Base-by-base conservation (phyloP, 2,329 filamentous ascomycete species). In the Fusarium albidum region DNA sequence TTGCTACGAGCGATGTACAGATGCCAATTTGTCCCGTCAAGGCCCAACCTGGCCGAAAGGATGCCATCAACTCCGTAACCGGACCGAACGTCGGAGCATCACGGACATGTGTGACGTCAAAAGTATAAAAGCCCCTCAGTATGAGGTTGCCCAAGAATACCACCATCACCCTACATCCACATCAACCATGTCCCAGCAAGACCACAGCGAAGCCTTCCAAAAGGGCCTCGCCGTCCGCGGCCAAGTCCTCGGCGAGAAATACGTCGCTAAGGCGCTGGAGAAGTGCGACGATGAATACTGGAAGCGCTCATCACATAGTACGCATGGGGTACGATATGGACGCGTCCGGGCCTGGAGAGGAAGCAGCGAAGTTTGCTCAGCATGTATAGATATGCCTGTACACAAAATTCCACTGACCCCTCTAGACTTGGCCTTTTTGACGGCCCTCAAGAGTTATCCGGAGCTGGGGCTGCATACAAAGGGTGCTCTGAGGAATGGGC, bases 291-390 rank as follows among this genome's bases (percentile, higher is more conserved):
- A 63, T 6, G 59, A 63, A 28, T 63, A 62, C 34, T 62, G 59
- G 49, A 58, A 45, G 6, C 59, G 5, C 43, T 62, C 3, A 63
- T 63, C 5, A 63, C 59, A 2, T 52, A 59, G 7, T 56, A 53
- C 1, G 59, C 55, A 0, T 63, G 59, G 59, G 59, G 59, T 0
- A 51, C 48, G 2, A 49, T 63, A 3, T 63, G 59, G 59, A 57
- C 55, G 5, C 52, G 59, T 0, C 59, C 59, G 1, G 55, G 59
- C 0, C 59, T 63, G 11, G 59, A 63, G 5, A 46, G 59, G 9
- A 62, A 62, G 29, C 59, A 61, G 34, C 46, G 59, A 13, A 63
- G 59, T n/a, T 17, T 63, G 7, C 44, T 63, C 2, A 63, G 59
- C 59, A 39, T 9, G 59, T 12, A 29, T 3, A 9, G 2, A 6